Conservation (phyloP, 805 yeast genomes). For the Cyberlindnera euphorbiiphila region DNA sequence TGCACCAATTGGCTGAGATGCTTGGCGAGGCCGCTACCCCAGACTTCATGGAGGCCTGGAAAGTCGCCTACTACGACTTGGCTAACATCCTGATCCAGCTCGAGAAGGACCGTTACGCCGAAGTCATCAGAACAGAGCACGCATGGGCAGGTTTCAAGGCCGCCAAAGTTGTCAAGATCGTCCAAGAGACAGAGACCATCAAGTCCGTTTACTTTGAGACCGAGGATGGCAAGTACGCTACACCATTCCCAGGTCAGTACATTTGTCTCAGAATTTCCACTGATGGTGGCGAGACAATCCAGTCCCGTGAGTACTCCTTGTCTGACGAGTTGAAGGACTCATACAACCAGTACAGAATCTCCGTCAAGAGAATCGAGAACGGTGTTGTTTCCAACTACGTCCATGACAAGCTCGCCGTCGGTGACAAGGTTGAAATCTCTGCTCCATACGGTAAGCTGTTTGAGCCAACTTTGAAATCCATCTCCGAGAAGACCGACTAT, state of each 20-base stretch:
- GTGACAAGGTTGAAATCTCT: constrained; percentile 45
- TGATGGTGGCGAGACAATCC: constrained; percentile 37
- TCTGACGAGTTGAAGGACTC: constrained; percentile 31
- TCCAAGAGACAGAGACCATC: constrained; percentile 43
- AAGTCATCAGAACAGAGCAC: constrained; percentile 24
- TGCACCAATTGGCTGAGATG: constrained; percentile 49
- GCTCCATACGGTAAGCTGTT: constrained; percentile 59
- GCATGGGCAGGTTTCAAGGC: constrained; percentile 60
- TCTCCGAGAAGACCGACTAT: constrained; percentile 17
- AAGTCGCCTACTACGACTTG: constrained; percentile 57
- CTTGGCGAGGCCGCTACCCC: constrained; percentile 59
- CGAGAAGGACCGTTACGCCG: constrained; percentile 46
- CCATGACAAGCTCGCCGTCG: constrained; percentile 44
- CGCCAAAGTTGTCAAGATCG: constrained; percentile 42
- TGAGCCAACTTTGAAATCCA: constrained; percentile 26
- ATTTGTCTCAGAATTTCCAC: constrained; percentile 35
- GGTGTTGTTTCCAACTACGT: constrained; percentile 51
- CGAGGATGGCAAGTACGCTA: constrained; percentile 35
- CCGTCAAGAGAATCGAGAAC: constrained; percentile 45
- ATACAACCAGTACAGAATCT: constrained; percentile 47
- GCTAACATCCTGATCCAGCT: constrained; percentile 57
- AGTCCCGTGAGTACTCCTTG: constrained; percentile 57
- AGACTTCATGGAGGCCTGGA: constrained; percentile 60
- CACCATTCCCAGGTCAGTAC: constrained; percentile 38
- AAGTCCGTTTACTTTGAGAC: constrained; percentile 50